These are phyloP conservation scores for Nitzschia sp. DNA, from an alignment of 108 stramenopile genomes.

Conservation along the genomic window DNA sequence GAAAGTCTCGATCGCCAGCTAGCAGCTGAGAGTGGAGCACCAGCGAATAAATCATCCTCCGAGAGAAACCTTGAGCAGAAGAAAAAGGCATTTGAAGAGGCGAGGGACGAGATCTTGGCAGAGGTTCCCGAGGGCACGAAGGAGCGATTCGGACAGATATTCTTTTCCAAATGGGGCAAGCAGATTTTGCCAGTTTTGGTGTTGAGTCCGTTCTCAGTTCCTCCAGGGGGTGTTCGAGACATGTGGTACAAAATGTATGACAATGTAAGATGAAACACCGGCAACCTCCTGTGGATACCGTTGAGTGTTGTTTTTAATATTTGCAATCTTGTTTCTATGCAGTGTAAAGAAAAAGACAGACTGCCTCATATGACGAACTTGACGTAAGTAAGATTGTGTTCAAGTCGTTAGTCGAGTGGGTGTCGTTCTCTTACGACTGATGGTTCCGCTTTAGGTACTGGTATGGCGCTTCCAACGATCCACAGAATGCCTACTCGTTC, in stretches of 20 bases:
- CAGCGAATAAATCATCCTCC: neutral
- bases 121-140: slow-evolving; percentile 51
- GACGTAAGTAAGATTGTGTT: slow-evolving; percentile 12
- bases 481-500: slow-evolving; percentile 33
- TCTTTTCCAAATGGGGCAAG: slow-evolving; percentile 73
- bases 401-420: too few relatives aligned
- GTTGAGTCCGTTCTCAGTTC: slow-evolving; percentile 71
- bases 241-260: slow-evolving; percentile 78
- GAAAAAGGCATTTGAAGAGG: slow-evolving; percentile 32
- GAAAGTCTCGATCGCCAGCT: neutral
- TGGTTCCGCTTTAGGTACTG: too few relatives aligned
- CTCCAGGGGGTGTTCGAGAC: slow-evolving; percentile 61
- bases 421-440: too few relatives aligned
- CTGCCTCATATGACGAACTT: slow-evolving; percentile 23
- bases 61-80: neutral
- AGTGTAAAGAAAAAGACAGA: slow-evolving; percentile 4
- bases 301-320: neutral
- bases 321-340: too few relatives aligned
- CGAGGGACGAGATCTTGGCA: slow-evolving; percentile 41
- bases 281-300: neutral
- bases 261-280: slow-evolving; percentile 48
- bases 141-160: slow-evolving; percentile 62
- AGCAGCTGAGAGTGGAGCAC: neutral
- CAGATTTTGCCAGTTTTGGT: slow-evolving; percentile 59
- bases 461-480: slow-evolving; percentile 37